Base-by-base conservation (phyloP, 2,329 filamentous ascomycete species). In the Botrytis porri region DNA sequence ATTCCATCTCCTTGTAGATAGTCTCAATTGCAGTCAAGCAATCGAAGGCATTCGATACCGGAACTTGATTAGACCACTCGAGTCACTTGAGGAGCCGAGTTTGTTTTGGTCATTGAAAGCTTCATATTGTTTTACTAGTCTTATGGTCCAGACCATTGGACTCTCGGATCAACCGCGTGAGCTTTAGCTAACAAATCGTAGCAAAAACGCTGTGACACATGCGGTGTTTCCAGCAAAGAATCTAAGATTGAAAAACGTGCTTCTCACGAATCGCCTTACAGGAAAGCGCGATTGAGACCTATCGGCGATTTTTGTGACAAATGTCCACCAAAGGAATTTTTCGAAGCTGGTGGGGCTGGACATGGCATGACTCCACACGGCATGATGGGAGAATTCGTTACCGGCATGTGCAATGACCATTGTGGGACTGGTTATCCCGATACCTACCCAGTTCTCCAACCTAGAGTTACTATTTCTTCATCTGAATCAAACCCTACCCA, bases 371-470 rank as follows among this genome's bases (percentile, higher is more conserved):
- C 35, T n/a, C 59, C 59, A n/a, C 1, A 61, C 7, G 14, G 22
- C 7, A 61, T 61, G 59, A 61, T 61, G 35, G 59, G 59, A 61
- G 59, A 61, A n/a, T 25, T 8, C 12, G 37, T 61, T 61, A 6
- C 25, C 39, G 12, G 59, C 59, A 5, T 37, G 0, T 61, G 59
- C 22, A n/a, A 37, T 5, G 3, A 39, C 1, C 35, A n/a, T 2
- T 61, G 59, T 61, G 35, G 59, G 16, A n/a, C 25, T 37, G 25
- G 6, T 35, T 61, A 61, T 37, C 22, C n/a, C 51, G 2, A 29
- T 12, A 4, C n/a, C 6, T 6, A 54, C 14, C 0, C 51, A 8
- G 18, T 0, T 18, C 12, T 8, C 51, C 51, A 8, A 4, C 12
- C 22, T 39, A 22, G 37, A n/a, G 35, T 37, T 9, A n/a, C 25